Percentiles rank a stretch among this genome's conserved stretches.
These are phyloP conservation scores for Gilbertella persicaria DNA, from an alignment of 371 early-diverging fungal species.

Conservation along the genomic window DNA sequence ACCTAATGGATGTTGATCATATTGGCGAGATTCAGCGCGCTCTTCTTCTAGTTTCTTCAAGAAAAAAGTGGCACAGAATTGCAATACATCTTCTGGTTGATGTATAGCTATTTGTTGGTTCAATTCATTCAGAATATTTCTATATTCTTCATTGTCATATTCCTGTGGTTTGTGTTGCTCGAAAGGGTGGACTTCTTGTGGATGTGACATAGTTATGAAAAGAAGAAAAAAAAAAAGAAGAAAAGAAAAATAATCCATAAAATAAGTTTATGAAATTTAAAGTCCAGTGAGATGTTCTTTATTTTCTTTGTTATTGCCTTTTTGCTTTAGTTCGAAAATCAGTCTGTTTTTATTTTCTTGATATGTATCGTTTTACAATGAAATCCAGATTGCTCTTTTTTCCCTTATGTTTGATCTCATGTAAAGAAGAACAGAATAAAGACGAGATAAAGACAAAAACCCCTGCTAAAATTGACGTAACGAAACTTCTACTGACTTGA, in stretches of 20 bases:
- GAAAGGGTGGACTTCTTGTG: slow-evolving; percentile 26
- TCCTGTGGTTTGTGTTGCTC: neutral
- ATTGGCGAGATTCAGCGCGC: slow-evolving; percentile 40
- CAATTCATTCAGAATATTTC: slow-evolving; percentile 27
- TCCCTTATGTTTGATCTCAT: no score
- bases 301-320: neutral
- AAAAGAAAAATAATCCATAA: neutral
- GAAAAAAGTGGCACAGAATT: slow-evolving; percentile 88
- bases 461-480: neutral
- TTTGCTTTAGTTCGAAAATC: neutral
- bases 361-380: neutral
- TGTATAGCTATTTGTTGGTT: slow-evolving; percentile 20
- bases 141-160: slow-evolving; percentile 25
- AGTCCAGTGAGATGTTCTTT: no score
- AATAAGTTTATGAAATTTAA: neutral
- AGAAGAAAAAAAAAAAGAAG: neutral
- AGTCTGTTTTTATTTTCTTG: no score
- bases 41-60: slow-evolving; percentile 68
- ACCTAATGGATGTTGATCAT: slow-evolving; percentile 18
- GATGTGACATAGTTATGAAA: slow-evolving; percentile 1
- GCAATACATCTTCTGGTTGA: slow-evolving; percentile 74
- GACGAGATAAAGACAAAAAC: neutral
- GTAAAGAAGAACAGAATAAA: neutral
- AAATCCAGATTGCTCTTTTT: neutral
- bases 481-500: neutral